Base-by-base conservation (phyloP, 208 protist species). In the Strigomonas culicis region DNA sequence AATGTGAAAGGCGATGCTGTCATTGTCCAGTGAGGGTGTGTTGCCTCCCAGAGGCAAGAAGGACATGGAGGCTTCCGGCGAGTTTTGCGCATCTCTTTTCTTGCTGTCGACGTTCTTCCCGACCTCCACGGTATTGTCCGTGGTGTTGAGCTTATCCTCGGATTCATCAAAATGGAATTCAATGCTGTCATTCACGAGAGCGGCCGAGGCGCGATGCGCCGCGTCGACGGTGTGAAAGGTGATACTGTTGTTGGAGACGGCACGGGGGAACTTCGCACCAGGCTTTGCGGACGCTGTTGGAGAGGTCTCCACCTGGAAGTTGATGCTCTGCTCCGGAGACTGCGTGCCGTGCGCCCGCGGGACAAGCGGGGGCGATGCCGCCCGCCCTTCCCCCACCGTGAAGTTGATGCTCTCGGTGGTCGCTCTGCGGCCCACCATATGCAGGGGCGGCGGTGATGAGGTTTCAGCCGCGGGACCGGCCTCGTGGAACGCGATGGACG, bases 1-100 rank as follows among this genome's bases (percentile, higher is more conserved):
- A n/a, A 88, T 36, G 10, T 79, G 59, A 63, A 84, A 84, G 19
- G 75, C 57, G 52, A 82, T 85, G 70, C 82, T 88, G 43, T 70
- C 66, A 57, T 74, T 84, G 28, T 63, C 57, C 21, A 55, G 27
- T 1, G 59, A 53, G 44, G 72, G 66, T 8, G 36, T 27, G 13
- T 17, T n/a, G 61, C 43, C 41, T 2, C 52, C 62, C 19, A 63
- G 60, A 1, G 32, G 13, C 39, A 59, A 24, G 21, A 36, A 50
- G 41, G 17, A 11, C 41, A 56, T 31, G n/a, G 24, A 2, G 19
- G 22, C 8, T 25, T 30, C 4, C 63, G 44, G 53, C 8, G 39
- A 46, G 19, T 31, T 30, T 2, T 19, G 58, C 25, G 25, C 1
- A n/a, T 30, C 21, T 27, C 21, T 27, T 41, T 46, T 36, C 46